A percentile compares a stretch with the other conserved stretches of the same genome.
Evolutionary conservation across 2,329 filamentous ascomycete genomes (phyloP).

Genomic region (Huntiella omanensis): DNA sequence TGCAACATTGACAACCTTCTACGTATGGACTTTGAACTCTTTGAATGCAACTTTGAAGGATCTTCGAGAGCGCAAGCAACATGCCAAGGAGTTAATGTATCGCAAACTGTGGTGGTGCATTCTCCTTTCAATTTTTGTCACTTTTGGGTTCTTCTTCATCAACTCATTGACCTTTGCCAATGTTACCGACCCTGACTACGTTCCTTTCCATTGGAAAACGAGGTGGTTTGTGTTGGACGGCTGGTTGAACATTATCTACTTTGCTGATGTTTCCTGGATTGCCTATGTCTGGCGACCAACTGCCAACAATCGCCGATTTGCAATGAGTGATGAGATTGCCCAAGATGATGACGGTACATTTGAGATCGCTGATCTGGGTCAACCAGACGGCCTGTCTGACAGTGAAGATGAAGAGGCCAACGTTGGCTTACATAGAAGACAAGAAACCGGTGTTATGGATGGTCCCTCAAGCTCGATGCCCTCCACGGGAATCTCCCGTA

Average conservation of each 20-base stretch:
- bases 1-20: slow-evolving; percentile 84
- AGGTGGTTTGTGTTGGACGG: slow-evolving; percentile 95
- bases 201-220: slow-evolving; percentile 92
- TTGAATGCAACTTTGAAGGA: slow-evolving; percentile 92
- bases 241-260: slow-evolving; percentile 92
- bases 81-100: slow-evolving; percentile 88
- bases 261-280: slow-evolving; percentile 80
- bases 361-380: slow-evolving; percentile 82
- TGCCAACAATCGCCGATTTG: slow-evolving; percentile 88
- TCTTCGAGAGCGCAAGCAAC: slow-evolving; percentile 82
- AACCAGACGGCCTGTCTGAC: slow-evolving; percentile 44
- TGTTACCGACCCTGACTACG: slow-evolving; percentile 66
- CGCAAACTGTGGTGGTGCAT: slow-evolving; percentile 98
- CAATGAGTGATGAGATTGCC: slow-evolving; percentile 97
- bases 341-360: slow-evolving; percentile 94
- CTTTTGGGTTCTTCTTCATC: slow-evolving; percentile 97
- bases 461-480: slow-evolving; percentile 9
- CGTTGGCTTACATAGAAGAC: slow-evolving; percentile 9
- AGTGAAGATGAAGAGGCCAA: slow-evolving; percentile 31
- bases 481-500: not conserved
- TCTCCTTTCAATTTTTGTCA: slow-evolving; percentile 74
- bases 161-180: slow-evolving; percentile 93
- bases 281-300: slow-evolving; percentile 95
- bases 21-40: slow-evolving; percentile 96
- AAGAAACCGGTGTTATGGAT: slow-evolving; percentile 6